phyloP scores from a whole-genome alignment of 2,329 filamentous ascomycete genomes.

The Botrytis fabae region DNA sequence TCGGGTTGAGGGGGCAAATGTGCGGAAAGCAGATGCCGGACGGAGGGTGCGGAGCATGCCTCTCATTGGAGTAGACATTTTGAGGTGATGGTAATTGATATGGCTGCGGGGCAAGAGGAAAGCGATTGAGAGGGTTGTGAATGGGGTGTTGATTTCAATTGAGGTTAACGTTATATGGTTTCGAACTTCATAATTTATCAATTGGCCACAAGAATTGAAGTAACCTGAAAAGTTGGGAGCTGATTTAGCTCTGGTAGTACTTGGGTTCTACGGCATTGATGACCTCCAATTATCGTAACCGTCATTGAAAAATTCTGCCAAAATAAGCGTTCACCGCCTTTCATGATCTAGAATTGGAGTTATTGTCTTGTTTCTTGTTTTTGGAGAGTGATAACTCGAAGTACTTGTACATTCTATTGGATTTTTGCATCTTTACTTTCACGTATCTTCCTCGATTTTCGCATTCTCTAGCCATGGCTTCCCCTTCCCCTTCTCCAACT shows the following conservation, averaged over 20 bases:
- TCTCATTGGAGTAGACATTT: conserved; percentile 30
- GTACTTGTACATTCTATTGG: background rate
- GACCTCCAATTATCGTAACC: background rate
- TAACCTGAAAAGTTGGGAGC: background rate
- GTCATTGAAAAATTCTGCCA: conserved; percentile 14
- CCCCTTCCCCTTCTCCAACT: background rate
- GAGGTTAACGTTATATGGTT: background rate
- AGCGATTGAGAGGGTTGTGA: background rate
- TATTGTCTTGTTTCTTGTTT: conserved; percentile 4
- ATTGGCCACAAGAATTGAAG: background rate
- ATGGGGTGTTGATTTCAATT: background rate
- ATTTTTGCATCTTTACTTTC: background rate
- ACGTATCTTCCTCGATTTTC: background rate
- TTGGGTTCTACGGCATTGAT: background rate
- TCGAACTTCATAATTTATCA: background rate
- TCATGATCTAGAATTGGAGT: background rate
- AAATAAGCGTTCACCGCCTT: background rate
- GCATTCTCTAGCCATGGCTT: background rate
- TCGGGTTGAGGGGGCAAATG: conserved; percentile 34
- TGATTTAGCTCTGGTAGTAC: conserved; percentile 5
- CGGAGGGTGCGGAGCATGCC: conserved; percentile 32
- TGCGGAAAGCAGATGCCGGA: conserved; percentile 28
- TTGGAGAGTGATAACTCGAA: background rate
- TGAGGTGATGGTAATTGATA: conserved; percentile 8
- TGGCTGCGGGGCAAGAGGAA: conserved; percentile 4